Evolutionary conservation across 768 basidiomycete genomes (phyloP).

Genomic region (Lentinula guzmanii): DNA sequence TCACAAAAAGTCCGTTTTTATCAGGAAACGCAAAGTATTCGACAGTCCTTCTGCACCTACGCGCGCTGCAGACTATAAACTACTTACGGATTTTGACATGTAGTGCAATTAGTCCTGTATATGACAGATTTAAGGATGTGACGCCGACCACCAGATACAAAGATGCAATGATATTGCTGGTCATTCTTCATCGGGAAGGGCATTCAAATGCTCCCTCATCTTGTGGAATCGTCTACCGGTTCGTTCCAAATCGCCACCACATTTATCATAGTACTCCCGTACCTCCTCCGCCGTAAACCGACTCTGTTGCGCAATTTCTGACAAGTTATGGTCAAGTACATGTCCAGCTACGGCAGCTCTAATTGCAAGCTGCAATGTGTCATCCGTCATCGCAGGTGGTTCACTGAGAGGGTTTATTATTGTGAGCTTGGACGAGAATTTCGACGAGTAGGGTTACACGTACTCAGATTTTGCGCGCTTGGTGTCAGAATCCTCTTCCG

Average conservation of each 20-base stretch:
- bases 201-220: conserved; percentile 52
- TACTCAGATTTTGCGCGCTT: conserved; percentile 44
- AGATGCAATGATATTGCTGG: neutral
- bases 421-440: neutral
- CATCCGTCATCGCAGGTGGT: neutral
- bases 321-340: conserved; percentile 60
- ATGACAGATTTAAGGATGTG: too few species aligned
- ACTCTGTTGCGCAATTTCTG: conserved; percentile 61
- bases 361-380: conserved; percentile 4
- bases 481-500: conserved; percentile 9
- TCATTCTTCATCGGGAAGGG: conserved; percentile 27
- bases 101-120: conserved; percentile 7
- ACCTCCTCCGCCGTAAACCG: conserved; percentile 75
- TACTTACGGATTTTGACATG: conserved; percentile 59
- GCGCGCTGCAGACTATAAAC: conserved; percentile 64
- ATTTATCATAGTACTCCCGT: conserved; percentile 69
- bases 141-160: neutral
- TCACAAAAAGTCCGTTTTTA: conserved; percentile 1
- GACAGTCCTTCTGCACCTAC: conserved; percentile 77
- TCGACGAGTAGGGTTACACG: conserved; percentile 12
- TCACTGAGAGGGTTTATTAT: neutral
- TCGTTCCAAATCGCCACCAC: conserved; percentile 55
- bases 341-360: conserved; percentile 24
- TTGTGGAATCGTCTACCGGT: conserved; percentile 60
- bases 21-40: conserved; percentile 70